Percentiles rank a stretch among this genome's conserved stretches.
Evolutionary conservation across 495 filamentous ascomycete genomes (phyloP).

Genomic region (Viridothelium virens): DNA sequence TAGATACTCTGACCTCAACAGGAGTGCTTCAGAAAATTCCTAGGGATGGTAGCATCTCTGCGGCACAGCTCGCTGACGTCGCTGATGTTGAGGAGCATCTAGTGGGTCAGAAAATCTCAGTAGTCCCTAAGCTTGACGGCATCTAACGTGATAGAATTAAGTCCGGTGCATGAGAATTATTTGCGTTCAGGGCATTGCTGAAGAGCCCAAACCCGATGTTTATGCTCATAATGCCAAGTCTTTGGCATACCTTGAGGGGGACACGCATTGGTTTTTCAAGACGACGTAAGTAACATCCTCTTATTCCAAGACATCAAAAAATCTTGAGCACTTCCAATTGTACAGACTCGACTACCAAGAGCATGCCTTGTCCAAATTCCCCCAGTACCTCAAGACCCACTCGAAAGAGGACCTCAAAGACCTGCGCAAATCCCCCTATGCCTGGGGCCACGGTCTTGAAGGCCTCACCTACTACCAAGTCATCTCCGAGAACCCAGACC

Average conservation of each 20-base stretch:
- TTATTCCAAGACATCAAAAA: background rate
- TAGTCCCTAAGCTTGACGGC: slow-evolving; percentile 17
- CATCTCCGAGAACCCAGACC: slow-evolving; percentile 17
- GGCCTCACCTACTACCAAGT: slow-evolving; percentile 33
- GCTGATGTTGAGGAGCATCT: slow-evolving; percentile 26
- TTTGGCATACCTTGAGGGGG: slow-evolving; percentile 16
- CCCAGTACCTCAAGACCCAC: slow-evolving; percentile 32
- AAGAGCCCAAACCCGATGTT: slow-evolving; percentile 22
- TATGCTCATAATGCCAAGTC: slow-evolving; percentile 30
- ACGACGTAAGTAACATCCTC: background rate
- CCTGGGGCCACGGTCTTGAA: slow-evolving; percentile 27
- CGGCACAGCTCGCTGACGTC: slow-evolving; percentile 25
- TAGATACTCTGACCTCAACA: slow-evolving; percentile 24
- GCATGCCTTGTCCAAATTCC: slow-evolving; percentile 18
- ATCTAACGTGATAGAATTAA: background rate
- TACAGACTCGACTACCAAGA: slow-evolving; percentile 23
- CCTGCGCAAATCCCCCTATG: slow-evolving; percentile 30
- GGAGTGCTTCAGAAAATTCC: slow-evolving; percentile 29
- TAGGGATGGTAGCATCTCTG: slow-evolving; percentile 23
- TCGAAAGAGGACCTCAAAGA: slow-evolving; percentile 28
- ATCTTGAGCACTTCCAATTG: background rate
- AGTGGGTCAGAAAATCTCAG: slow-evolving; percentile 14
- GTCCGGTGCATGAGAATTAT: slow-evolving; percentile 23
- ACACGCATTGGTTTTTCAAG: slow-evolving; percentile 15
- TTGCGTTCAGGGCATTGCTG: slow-evolving; percentile 27